These are phyloP conservation scores for Monotropa hypopitys DNA, from an alignment of 179 eudicot genomes.

Conservation along the genomic window DNA sequence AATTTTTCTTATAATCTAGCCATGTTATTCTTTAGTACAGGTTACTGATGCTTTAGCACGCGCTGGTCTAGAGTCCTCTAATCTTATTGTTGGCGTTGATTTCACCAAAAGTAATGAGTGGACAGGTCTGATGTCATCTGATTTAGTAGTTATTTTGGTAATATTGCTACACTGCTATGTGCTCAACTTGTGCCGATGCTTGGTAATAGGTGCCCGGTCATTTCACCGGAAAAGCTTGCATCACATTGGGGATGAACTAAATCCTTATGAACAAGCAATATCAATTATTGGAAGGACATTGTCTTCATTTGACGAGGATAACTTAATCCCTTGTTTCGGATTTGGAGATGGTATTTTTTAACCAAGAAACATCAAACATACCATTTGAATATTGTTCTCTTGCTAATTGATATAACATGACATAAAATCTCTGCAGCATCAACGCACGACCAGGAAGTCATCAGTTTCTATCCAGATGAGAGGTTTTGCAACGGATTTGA, in stretches of 20 bases:
- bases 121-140: conserved; percentile 47
- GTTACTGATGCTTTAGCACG: conserved; percentile 84
- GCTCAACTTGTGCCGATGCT: conserved; percentile 7
- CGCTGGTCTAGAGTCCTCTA: conserved; percentile 93
- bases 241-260: conserved; percentile 52
- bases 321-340: conserved; percentile 90
- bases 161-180: neutral
- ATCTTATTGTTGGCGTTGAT: conserved; percentile 90
- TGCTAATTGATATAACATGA: neutral
- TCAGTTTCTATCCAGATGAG: conserved; percentile 73
- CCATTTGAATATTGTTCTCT: neutral
- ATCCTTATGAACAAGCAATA: conserved; percentile 94
- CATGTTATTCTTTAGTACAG: conserved; percentile 19
- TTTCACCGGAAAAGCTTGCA: conserved; percentile 75
- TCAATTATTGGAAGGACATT: conserved; percentile 88
- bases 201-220: conserved; percentile 56
- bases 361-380: neutral
- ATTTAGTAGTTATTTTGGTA: neutral
- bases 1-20: neutral
- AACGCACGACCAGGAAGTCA: conserved; percentile 96
- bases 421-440: conserved; percentile 41
- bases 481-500: conserved; percentile 78
- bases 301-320: conserved; percentile 86
- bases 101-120: conserved; percentile 99
- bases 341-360: conserved; percentile 78